Evolutionary conservation across 768 basidiomycete genomes (phyloP), one percentile per base, ranked within the genome.

Genomic region (Phlebiopsis gigantea): DNA sequence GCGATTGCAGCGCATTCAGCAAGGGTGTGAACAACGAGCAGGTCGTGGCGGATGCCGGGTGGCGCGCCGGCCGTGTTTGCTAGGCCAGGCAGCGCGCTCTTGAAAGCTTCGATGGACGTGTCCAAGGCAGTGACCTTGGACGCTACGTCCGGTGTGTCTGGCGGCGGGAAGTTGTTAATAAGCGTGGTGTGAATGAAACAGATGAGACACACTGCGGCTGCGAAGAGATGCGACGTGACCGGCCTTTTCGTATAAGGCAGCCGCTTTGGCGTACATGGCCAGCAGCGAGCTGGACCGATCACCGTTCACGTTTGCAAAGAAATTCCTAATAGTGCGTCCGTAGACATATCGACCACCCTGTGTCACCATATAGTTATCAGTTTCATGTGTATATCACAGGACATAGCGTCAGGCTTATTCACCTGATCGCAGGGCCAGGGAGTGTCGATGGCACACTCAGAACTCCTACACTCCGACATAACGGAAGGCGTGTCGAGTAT

Each of bases 391-490:
- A n/a, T n/a, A n/a, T n/a, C n/a, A 49, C n/a, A 24, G n/a, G 30
- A 21, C 9, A 44, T 29, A 46, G 43, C n/a, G 14, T 65, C 65
- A 30, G 55, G 43, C 47, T 45, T 39, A 15, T 44, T 59, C n/a
- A 43, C 56, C 24, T 21, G 46, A 45, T 60, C 59, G 42, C 63
- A 52, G 15, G 78, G 77, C 79, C 79, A 79, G 0, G 73, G 70
- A 0, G 73, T 71, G 57, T 76, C 73, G 53, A 77, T 71, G n/a
- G 21, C 46, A 4, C 57, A 59, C 17, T 61, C 63, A 9, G 63
- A 44, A 12, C 34, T 17, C 10, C 65, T 68, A 4, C 39, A 14
- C 39, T 71, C 69, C 22, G 67, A 53, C 26, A 73, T 65, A 5
- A 59, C 67, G 3, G 66, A 67, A 0, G 71, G 63, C 15, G 67